These are phyloP conservation scores for Zygoascus sp. DNA, from an alignment of 1,139 yeast species.

Conservation along the genomic window DNA sequence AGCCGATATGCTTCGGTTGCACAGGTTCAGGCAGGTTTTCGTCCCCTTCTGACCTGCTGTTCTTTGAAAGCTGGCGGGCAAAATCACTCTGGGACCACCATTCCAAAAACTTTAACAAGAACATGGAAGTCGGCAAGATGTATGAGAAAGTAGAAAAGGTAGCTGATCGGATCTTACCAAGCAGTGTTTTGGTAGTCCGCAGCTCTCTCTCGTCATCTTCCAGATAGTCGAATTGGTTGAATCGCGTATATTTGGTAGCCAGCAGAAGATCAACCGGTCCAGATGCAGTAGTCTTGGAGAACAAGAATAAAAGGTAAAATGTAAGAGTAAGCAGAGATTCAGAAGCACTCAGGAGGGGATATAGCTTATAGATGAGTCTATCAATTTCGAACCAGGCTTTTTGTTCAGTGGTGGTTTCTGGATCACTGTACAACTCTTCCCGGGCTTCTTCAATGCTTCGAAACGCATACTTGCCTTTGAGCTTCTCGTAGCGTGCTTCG, in stretches of 20 bases:
- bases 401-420: slow-evolving; percentile 12
- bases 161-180: slow-evolving; percentile 38
- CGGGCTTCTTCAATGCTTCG: slow-evolving; percentile 41
- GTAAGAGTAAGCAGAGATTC: slow-evolving; percentile 52
- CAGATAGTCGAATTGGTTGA: slow-evolving; percentile 57
- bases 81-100: slow-evolving; percentile 92
- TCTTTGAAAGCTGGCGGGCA: slow-evolving; percentile 56
- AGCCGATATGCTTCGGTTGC: slow-evolving; percentile 19
- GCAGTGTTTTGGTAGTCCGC: slow-evolving; percentile 22
- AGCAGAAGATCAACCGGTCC: slow-evolving; percentile 58
- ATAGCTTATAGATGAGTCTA: slow-evolving; percentile 50
- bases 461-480: slow-evolving; percentile 56
- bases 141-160: slow-evolving; percentile 29
- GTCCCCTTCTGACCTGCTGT: slow-evolving; percentile 42
- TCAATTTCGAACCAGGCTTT: slow-evolving; percentile 34
- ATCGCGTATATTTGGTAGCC: slow-evolving; percentile 64
- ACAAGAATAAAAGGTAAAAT: slow-evolving; percentile 60
- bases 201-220: slow-evolving; percentile 33
- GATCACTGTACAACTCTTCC: slow-evolving; percentile 26
- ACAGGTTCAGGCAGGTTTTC: slow-evolving; percentile 52
- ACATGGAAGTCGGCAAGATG: slow-evolving; percentile 79
- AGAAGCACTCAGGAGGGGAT: slow-evolving; percentile 54
- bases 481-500: slow-evolving; percentile 58
- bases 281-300: slow-evolving; percentile 65
- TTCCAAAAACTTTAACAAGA: slow-evolving; percentile 78